phyloP scores from a whole-genome alignment of 805 yeast species.

The Lachancea fermentati region DNA sequence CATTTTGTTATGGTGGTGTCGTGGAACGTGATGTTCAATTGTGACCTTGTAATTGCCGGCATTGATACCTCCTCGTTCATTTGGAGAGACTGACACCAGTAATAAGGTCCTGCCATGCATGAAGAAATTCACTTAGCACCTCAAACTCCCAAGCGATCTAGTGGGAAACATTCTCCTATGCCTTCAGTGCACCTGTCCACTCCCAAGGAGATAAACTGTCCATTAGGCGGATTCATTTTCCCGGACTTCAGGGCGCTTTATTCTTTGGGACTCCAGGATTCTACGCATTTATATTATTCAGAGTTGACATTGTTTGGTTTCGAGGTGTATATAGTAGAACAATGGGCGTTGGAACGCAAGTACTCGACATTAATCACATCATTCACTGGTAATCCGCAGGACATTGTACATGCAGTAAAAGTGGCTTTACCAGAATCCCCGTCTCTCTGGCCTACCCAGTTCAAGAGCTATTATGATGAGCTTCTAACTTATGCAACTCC shows the following conservation, averaged over 20 bases:
- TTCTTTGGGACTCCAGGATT: constrained; percentile 38
- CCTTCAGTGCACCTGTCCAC: constrained; percentile 1
- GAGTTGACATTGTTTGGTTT: constrained; percentile 59
- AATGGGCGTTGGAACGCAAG: constrained; percentile 78
- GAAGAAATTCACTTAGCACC: background rate
- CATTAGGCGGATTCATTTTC: constrained; percentile 26
- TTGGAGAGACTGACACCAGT: too few species aligned
- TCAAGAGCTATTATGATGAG: constrained; percentile 60
- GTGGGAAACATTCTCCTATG: background rate
- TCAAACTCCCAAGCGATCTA: background rate
- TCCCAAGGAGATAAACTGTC: background rate
- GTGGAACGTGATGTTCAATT: background rate
- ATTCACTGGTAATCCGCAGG: constrained; percentile 78
- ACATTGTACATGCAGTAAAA: constrained; percentile 55
- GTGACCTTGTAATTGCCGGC: too few species aligned
- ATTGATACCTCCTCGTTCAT: too few species aligned
- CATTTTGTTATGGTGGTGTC: background rate
- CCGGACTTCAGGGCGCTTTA: constrained; percentile 57
- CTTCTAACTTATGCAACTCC: constrained; percentile 60
- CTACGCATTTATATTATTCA: constrained; percentile 38
- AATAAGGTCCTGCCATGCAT: constrained; percentile 1
- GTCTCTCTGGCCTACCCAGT: constrained; percentile 33
- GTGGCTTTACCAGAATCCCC: constrained; percentile 42
- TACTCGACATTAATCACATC: constrained; percentile 66
- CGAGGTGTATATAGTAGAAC: constrained; percentile 89